A percentile compares a stretch with the other conserved stretches of the same genome.
phyloP scores from a whole-genome alignment of 208 protist genomes.

The Sergeia podlipaevii region DNA sequence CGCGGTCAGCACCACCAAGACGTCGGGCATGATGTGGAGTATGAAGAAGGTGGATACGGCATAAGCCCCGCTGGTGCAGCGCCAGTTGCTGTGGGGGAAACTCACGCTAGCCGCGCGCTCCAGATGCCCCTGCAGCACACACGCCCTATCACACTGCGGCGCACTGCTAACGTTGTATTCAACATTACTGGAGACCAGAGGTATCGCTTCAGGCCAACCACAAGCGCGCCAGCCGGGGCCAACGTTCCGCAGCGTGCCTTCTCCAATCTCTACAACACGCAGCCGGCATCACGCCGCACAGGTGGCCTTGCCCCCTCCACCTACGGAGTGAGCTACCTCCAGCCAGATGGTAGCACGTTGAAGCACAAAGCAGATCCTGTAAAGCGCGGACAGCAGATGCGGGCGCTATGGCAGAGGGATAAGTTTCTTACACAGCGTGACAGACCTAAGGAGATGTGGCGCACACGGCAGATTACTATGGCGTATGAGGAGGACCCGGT shows the following conservation, averaged over 20 bases:
- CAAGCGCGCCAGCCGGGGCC: not conserved
- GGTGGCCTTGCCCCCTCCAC: conserved; percentile 19
- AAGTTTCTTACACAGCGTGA: conserved; percentile 50
- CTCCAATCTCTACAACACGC: conserved; percentile 3
- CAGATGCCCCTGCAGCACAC: conserved; percentile 10
- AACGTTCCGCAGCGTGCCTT: not conserved
- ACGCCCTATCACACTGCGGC: conserved; percentile 22
- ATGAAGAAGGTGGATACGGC: too few species aligned
- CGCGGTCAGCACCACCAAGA: too few species aligned
- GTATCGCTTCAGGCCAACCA: conserved; percentile 43
- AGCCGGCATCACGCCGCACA: conserved; percentile 5
- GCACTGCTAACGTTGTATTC: conserved; percentile 70
- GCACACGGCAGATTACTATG: conserved; percentile 18
- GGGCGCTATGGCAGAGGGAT: conserved; percentile 63
- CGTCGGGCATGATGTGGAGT: too few species aligned
- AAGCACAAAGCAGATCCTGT: conserved; percentile 57
- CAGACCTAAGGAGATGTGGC: conserved; percentile 28
- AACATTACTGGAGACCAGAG: conserved; percentile 67
- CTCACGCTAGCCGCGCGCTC: conserved; percentile 3
- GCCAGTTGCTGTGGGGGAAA: not conserved
- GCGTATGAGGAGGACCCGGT: conserved; percentile 9
- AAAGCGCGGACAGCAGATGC: conserved; percentile 69
- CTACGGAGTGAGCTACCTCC: conserved; percentile 36
- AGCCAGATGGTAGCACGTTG: conserved; percentile 58
- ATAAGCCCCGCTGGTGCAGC: not conserved